phyloP scores from a whole-genome alignment of 345 rosid genomes.

The Psidium friedrichsthalianum region DNA sequence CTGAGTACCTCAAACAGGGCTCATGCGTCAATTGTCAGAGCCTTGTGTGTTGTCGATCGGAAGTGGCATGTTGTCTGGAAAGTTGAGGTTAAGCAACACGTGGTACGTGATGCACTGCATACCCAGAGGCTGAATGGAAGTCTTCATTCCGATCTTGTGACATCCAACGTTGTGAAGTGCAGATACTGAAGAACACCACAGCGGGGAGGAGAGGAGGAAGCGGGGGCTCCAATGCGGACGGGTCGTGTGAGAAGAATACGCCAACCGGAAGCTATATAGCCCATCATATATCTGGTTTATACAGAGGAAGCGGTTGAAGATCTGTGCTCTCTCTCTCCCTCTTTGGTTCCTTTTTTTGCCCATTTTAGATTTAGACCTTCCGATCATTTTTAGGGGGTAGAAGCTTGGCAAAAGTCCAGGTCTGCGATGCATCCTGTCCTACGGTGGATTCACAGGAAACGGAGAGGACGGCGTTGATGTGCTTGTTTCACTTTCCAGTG shows the following conservation, averaged over 20 bases:
- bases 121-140: background rate
- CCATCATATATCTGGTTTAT: background rate
- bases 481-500: background rate
- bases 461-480: background rate
- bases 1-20: background rate
- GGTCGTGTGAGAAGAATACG: slow-evolving; percentile 3
- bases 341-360: background rate
- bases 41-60: background rate
- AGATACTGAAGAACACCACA: slow-evolving; percentile 98
- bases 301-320: background rate
- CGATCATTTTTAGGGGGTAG: background rate
- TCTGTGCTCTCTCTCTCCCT: background rate
- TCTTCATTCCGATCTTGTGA: background rate
- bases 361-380: background rate
- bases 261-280: background rate
- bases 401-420: background rate
- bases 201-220: slow-evolving; percentile 62
- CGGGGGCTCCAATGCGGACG: slow-evolving; percentile 40
- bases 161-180: background rate
- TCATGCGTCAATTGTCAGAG: background rate
- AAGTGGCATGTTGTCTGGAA: background rate
- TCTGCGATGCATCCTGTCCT: background rate
- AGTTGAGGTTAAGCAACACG: background rate
- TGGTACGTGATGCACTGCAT: background rate
- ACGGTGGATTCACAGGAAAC: background rate